These are phyloP conservation scores for Lecanicillium sp. DNA, from an alignment of 2,329 filamentous ascomycete species.

Conservation along the genomic window DNA sequence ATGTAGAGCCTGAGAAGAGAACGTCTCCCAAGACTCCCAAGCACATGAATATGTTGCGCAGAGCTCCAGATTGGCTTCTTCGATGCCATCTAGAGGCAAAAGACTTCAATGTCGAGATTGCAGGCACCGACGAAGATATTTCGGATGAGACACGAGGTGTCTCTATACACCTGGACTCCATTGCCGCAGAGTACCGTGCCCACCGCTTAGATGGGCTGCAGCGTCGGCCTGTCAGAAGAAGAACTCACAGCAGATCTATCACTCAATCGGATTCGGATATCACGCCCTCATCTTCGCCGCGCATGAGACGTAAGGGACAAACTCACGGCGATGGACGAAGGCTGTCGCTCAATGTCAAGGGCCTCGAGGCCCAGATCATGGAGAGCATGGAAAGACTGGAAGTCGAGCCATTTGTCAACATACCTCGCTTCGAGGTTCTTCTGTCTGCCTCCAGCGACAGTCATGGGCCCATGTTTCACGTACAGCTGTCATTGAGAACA, in stretches of 20 bases:
- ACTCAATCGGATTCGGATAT: conserved; percentile 64
- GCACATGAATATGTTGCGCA: conserved; percentile 66
- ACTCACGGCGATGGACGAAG: conserved; percentile 69
- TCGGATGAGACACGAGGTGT: conserved; percentile 77
- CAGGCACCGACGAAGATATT: conserved; percentile 78
- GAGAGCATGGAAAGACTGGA: conserved; percentile 83
- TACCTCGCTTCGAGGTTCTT: conserved; percentile 82
- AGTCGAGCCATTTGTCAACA: conserved; percentile 73
- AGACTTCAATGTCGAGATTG: conserved; percentile 85
- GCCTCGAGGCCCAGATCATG: conserved; percentile 84
- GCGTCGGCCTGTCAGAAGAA: conserved; percentile 55
- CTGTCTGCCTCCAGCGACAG: conserved; percentile 80
- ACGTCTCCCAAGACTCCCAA: conserved; percentile 40
- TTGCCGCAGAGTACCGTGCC: conserved; percentile 82
- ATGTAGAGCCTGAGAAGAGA: conserved; percentile 57
- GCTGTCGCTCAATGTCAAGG: conserved; percentile 72
- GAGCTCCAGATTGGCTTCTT: conserved; percentile 76
- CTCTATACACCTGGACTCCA: conserved; percentile 79
- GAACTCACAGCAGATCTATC: conserved; percentile 67
- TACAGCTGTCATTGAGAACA: conserved; percentile 75
- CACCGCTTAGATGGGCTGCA: conserved; percentile 64
- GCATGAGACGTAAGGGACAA: conserved; percentile 45
- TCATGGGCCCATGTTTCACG: conserved; percentile 80
- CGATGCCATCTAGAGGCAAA: conserved; percentile 80
- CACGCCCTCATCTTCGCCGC: conserved; percentile 33